Evolutionary conservation across 495 filamentous ascomycete genomes (phyloP), one percentile per base, ranked within the genome.

Genomic region (Pyrenopolyporus hunteri): DNA sequence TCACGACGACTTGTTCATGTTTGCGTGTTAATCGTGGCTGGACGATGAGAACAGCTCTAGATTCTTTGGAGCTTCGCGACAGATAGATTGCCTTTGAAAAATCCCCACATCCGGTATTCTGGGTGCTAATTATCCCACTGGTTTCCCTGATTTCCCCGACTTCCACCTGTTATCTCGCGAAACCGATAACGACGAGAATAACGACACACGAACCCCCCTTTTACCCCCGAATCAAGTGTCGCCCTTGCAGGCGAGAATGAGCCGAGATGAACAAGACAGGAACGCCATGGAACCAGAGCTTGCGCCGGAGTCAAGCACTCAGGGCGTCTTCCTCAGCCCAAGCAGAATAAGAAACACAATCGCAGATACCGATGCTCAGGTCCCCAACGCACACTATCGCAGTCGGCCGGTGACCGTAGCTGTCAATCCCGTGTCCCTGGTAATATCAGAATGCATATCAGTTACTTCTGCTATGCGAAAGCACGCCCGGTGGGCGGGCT

Each of bases 401-500:
- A 79, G 75, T 56, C 77, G 79, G 3, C 80, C 78, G 16, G 74
- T 84, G 20, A 80, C 91, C 8, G 92, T 98, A 39, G 93, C 94
- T 32, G 89, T 98, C 42, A 91, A 98, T 59, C 93, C 94, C 2
- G 91, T 97, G 50, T 92, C 95, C 36, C 76, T 99, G 57, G 92
- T 99, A 66, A 95, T 93, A 22, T 96, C 95, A 76, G 94, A 99
- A 88, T 99, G 95, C 73, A 98, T 99, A 73, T 89, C 92, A 31
- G 92, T 99, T 74, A 97, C 94, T 20, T 96, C 92, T 65, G 92
- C 92, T 22, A 96, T 99, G 88, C 91, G 95, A 66, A 99, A 99
- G 78, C 89, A 97, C 84, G 88, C 91, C 59, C 87, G 95, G 57
- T 98, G 93, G 86, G 91, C 92, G 37, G 93, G 98, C 74, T 97